These are phyloP conservation scores for Ganoderma lucidum DNA, from an alignment of 1,284 basidiomycete species.

Conservation along the genomic window DNA sequence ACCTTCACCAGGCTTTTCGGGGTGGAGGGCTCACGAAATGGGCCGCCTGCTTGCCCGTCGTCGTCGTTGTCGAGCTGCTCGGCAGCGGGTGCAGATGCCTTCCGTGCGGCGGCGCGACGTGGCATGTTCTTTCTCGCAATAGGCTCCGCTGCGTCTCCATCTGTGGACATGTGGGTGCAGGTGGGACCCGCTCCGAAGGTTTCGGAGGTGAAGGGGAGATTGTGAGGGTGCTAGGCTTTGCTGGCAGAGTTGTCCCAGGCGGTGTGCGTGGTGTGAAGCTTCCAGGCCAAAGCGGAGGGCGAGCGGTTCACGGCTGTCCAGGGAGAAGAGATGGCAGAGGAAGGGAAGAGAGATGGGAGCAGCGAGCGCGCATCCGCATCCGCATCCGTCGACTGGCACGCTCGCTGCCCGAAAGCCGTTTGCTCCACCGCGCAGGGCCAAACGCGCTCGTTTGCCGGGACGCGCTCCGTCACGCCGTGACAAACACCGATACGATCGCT, in stretches of 20 bases:
- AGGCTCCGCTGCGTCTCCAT: slow-evolving; percentile 4
- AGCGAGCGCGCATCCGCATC: not conserved
- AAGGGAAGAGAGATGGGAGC: slow-evolving; percentile 1
- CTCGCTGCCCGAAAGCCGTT: not conserved
- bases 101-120: slow-evolving; percentile 38
- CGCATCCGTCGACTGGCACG: not conserved
- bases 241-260: not conserved
- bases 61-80: slow-evolving; percentile 37
- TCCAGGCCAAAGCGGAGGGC: not conserved
- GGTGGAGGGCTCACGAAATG: slow-evolving; percentile 36
- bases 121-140: slow-evolving; percentile 14
- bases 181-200: slow-evolving; percentile 15
- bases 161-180: slow-evolving; percentile 16
- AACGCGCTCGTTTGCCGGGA: slow-evolving; percentile 7
- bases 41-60: slow-evolving; percentile 16
- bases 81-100: slow-evolving; percentile 36
- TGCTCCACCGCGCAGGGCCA: slow-evolving; percentile 3
- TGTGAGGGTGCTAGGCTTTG: not conserved
- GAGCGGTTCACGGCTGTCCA: not conserved
- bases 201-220: slow-evolving; percentile 13
- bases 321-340: slow-evolving; percentile 9
- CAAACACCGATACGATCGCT: not conserved
- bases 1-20: slow-evolving; percentile 26
- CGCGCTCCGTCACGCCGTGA: slow-evolving; percentile 33
- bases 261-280: not conserved